phyloP scores from a whole-genome alignment of 2,329 filamentous ascomycete genomes.

The Drechmeria coniospora region DNA sequence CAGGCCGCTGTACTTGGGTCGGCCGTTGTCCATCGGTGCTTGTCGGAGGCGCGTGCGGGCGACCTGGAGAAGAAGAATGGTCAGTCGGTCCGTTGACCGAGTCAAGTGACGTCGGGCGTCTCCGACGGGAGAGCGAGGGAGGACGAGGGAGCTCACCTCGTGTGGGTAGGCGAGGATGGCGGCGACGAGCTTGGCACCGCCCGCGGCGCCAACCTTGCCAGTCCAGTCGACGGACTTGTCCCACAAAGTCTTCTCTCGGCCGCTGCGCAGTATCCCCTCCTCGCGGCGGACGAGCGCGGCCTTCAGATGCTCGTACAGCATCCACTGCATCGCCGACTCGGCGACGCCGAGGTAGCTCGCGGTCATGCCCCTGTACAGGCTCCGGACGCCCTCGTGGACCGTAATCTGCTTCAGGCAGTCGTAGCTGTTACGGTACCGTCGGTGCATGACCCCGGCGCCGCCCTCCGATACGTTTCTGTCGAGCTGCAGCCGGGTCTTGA shows the following conservation, averaged over 20 bases:
- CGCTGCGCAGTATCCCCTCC: slow-evolving; percentile 37
- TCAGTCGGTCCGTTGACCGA: too few relatives aligned
- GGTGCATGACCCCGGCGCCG: slow-evolving; percentile 33
- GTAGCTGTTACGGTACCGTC: slow-evolving; percentile 73
- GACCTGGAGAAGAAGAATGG: too few relatives aligned
- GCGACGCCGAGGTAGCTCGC: slow-evolving; percentile 84
- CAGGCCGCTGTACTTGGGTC: slow-evolving; percentile 75
- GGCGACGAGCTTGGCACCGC: slow-evolving; percentile 72
- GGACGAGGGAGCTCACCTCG: slow-evolving; percentile 42
- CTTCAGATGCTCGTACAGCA: slow-evolving; percentile 90
- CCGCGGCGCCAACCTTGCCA: slow-evolving; percentile 65
- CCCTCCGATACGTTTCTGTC: slow-evolving; percentile 66
- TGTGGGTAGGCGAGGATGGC: slow-evolving; percentile 82
- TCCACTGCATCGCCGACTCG: slow-evolving; percentile 85
- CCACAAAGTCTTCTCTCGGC: slow-evolving; percentile 50
- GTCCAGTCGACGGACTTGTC: slow-evolving; percentile 65
- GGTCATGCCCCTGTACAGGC: slow-evolving; percentile 79
- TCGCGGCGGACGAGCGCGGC: slow-evolving; percentile 50
- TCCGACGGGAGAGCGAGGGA: not conserved
- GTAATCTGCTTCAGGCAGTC: slow-evolving; percentile 79
- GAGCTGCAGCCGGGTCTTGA: slow-evolving; percentile 85
- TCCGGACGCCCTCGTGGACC: slow-evolving; percentile 62
- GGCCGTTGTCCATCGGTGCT: slow-evolving; percentile 56
- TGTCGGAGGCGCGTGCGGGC: slow-evolving; percentile 74
- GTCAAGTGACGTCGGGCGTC: too few relatives aligned